These are phyloP conservation scores for Phytophthora meadii DNA, from an alignment of 352 stramenopile genomes.

Conservation along the genomic window DNA sequence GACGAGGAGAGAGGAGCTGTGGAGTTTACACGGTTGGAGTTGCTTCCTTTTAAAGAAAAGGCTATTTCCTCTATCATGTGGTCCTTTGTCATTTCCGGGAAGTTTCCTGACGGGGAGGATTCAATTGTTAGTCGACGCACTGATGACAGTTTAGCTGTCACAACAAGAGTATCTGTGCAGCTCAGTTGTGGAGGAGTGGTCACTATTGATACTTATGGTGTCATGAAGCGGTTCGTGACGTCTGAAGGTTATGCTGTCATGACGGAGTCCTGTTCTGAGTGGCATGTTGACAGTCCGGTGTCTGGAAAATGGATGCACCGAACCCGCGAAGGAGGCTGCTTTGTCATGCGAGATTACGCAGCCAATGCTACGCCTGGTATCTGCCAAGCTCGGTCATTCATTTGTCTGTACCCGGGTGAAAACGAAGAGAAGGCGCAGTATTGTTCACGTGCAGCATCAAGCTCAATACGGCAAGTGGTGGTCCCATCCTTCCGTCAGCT, in stretches of 20 bases:
- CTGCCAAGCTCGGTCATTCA: conserved; percentile 3
- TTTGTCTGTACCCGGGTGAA: conserved; percentile 10
- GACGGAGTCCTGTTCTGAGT: conserved; percentile 7
- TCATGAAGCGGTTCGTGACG: conserved; percentile 11
- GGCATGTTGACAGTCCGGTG: neutral
- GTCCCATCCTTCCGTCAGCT: conserved; percentile 11
- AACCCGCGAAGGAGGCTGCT: conserved; percentile 8
- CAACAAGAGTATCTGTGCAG: neutral
- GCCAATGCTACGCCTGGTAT: conserved; percentile 3
- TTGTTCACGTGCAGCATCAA: neutral
- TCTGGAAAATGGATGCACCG: conserved; percentile 1
- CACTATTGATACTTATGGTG: conserved; percentile 1
- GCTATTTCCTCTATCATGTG: neutral
- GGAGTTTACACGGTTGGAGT: neutral
- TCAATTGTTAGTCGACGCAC: conserved; percentile 2
- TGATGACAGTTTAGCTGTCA: conserved; percentile 7
- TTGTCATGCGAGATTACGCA: conserved; percentile 4
- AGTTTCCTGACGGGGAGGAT: conserved; percentile 2
- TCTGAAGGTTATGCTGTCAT: conserved; percentile 1
- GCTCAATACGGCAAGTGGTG: conserved; percentile 1
- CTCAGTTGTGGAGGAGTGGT: neutral
- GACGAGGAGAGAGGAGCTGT: neutral
- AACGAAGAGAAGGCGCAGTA: neutral
- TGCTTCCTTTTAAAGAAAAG: conserved; percentile 9
- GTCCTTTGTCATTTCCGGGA: conserved; percentile 2